Evolutionary conservation across 495 filamentous ascomycete genomes (phyloP).

Genomic region (Aspergillus funiculosus): DNA sequence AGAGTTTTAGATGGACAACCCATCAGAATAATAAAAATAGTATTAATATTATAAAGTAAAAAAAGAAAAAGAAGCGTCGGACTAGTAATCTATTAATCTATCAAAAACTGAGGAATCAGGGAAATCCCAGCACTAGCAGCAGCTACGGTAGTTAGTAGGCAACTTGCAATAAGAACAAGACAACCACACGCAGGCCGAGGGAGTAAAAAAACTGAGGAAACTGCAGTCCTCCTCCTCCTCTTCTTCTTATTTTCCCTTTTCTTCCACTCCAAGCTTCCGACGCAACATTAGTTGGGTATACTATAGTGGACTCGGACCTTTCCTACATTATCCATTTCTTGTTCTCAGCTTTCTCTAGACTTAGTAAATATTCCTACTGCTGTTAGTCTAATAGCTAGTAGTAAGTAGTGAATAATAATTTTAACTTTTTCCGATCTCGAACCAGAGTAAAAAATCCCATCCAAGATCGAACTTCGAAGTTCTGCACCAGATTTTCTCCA

Average conservation of each 20-base stretch:
- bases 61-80: too few relatives aligned
- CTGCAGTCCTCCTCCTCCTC: background rate
- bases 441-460: background rate
- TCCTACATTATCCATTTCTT: background rate
- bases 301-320: background rate
- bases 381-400: background rate
- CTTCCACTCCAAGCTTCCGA: too few relatives aligned
- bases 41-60: too few relatives aligned
- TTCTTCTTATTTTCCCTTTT: background rate
- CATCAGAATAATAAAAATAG: too few relatives aligned
- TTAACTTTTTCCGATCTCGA: too few relatives aligned
- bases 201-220: background rate
- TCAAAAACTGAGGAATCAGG: conserved; percentile 1
- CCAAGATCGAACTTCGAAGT: background rate
- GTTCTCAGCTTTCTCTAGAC: too few relatives aligned
- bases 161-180: too few relatives aligned
- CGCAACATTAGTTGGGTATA: conserved; percentile 3
- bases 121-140: background rate
- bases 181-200: too few relatives aligned
- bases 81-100: too few relatives aligned
- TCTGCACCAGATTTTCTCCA: background rate
- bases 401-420: conserved; percentile 1
- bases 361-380: too few relatives aligned
- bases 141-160: background rate
- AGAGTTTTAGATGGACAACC: too few relatives aligned